Conservation (phyloP, 2,329 filamentous ascomycete genomes). For the Apiospora rasikravindrae region DNA sequence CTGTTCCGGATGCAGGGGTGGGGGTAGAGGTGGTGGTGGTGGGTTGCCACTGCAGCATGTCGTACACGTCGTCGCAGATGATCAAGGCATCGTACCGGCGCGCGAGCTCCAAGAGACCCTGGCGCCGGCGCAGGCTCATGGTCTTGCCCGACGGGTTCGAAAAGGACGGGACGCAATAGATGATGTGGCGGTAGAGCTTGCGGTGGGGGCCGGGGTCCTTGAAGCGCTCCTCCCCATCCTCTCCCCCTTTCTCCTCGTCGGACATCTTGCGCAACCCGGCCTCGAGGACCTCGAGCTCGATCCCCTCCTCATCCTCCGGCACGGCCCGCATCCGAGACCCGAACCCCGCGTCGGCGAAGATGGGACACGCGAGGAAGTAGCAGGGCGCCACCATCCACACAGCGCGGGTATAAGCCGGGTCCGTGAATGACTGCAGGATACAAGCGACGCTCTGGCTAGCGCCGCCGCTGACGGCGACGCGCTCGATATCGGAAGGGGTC, state of each 20-base stretch:
- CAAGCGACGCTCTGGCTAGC: constrained; percentile 83
- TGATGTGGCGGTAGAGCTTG: constrained; percentile 84
- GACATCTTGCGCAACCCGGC: constrained; percentile 49
- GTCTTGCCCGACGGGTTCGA: constrained; percentile 87
- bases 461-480: constrained; percentile 83
- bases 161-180: constrained; percentile 89
- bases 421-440: constrained; percentile 79
- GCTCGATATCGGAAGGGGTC: constrained; percentile 45
- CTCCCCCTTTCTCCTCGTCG: constrained; percentile 24
- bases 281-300: constrained; percentile 70
- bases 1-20: neutral
- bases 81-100: constrained; percentile 81
- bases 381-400: constrained; percentile 84
- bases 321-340: constrained; percentile 68
- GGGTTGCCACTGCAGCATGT: constrained; percentile 81
- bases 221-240: neutral
- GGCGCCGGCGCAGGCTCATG: constrained; percentile 72
- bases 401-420: constrained; percentile 74
- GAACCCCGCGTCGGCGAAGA: constrained; percentile 84
- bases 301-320: constrained; percentile 77
- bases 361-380: constrained; percentile 84
- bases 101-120: constrained; percentile 75
- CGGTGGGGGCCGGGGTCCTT: constrained; percentile 47
- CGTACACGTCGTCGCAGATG: constrained; percentile 91
- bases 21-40: neutral